These are phyloP conservation scores for Metarhizium guizhouense DNA, from an alignment of 2,329 filamentous ascomycete genomes.

Conservation along the genomic window DNA sequence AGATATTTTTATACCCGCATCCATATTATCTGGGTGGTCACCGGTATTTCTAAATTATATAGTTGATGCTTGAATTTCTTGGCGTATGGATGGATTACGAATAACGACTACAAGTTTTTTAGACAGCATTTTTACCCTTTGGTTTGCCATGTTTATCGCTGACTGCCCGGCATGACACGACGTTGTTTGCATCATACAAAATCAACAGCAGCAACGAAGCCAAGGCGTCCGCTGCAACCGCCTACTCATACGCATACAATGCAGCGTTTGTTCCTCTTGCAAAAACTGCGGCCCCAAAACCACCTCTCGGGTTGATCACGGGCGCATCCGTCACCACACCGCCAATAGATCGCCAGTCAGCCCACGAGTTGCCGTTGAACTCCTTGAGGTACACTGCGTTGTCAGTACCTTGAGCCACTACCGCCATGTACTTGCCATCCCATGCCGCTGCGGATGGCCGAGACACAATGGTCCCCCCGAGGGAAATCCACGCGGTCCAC, in stretches of 20 bases:
- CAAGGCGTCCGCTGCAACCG: no score
- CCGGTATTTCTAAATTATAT: no score
- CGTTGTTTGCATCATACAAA: no score
- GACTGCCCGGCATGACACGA: no score
- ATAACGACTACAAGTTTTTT: no score
- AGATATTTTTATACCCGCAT: no score
- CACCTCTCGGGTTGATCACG: constrained; percentile 3
- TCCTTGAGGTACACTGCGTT: constrained; percentile 2
- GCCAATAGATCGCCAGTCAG: constrained; percentile 4
- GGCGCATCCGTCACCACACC: constrained; percentile 4
- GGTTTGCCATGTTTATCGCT: no score
- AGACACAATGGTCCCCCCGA: constrained; percentile 9
- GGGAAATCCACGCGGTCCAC: constrained; percentile 10
- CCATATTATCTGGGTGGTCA: no score
- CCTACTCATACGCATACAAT: constrained; percentile 4
- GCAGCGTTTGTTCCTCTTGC: constrained; percentile 4
- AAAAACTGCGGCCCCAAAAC: not conserved
- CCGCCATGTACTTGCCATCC: not conserved
- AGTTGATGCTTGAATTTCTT: no score
- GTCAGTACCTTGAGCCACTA: constrained; percentile 3
- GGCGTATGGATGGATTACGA: no score
- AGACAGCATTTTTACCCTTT: no score
- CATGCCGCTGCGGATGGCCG: constrained; percentile 4
- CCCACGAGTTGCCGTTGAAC: constrained; percentile 2
- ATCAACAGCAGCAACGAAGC: no score